Conservation (phyloP, 768 basidiomycete genomes). For the Fistulinella prunicolor region DNA sequence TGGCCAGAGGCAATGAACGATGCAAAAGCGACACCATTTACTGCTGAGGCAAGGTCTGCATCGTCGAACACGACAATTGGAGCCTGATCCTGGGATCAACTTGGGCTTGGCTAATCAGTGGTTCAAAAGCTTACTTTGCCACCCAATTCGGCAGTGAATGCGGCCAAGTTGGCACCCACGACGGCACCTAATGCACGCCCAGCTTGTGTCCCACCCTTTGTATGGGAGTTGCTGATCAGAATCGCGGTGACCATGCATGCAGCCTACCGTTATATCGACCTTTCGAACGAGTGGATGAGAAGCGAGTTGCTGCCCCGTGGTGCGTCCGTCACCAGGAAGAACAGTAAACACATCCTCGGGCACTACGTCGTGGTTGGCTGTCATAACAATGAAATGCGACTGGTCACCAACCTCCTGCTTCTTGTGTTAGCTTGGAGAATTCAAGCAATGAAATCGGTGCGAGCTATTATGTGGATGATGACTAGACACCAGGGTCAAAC, state of each 20-base stretch:
- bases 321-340: constrained; percentile 67
- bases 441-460: constrained; percentile 80
- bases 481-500: neutral
- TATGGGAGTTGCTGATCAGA: neutral
- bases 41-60: constrained; percentile 67
- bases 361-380: constrained; percentile 42
- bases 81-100: constrained; percentile 44
- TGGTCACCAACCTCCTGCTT: constrained; percentile 58
- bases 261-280: constrained; percentile 77
- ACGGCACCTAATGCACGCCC: constrained; percentile 71
- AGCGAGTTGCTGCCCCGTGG: constrained; percentile 63
- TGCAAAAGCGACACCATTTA: constrained; percentile 81
- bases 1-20: constrained; percentile 87
- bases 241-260: neutral
- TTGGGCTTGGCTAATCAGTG: neutral
- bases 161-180: constrained; percentile 70
- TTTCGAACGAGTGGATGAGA: constrained; percentile 68
- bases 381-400: neutral
- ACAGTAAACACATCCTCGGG: constrained; percentile 72
- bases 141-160: constrained; percentile 81
- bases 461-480: constrained; percentile 37
- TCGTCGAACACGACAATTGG: constrained; percentile 80
- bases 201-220: constrained; percentile 72
- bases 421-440: constrained; percentile 61
- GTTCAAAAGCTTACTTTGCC: constrained; percentile 56